Evolutionary conservation across 139 green algal genomes (phyloP), one percentile per base, ranked within the genome.

Genomic region (Chlamydomonas sphaeroides): DNA sequence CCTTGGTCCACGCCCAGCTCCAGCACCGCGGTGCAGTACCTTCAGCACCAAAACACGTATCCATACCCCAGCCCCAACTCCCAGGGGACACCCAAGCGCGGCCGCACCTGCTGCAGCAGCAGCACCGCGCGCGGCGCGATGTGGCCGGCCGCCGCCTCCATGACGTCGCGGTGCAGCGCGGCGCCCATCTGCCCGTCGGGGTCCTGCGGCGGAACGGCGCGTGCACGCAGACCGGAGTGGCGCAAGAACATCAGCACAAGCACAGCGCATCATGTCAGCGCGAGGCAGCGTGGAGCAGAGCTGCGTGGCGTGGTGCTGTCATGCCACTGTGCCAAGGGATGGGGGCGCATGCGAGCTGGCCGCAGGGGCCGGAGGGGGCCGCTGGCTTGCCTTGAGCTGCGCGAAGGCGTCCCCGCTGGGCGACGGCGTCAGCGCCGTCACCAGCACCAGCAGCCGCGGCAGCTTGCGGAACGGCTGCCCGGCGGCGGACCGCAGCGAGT

Each of bases 131-230:
- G 32, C 21, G 75, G 62, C 63, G 32, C 75, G 45, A 82, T 41
- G 42, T 65, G 62, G 11, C 42, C 28, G 3, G 33, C 62, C 14
- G 62, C 63, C 8, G 75, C 75, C 62, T 82, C 75, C 75, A 82
- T 15, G 32, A 72, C 75, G 62, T 82, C 75, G 10, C 61, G 62
- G 41, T 82, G 75, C 42, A 82, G 75, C 61, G 75, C 75, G 5
- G 75, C 75, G 35, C 75, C 62, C 75, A 82, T 82, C n/a, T 82
- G 75, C 42, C 75, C 75, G 42, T 72, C 62, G 14, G 75, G 75
- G 26, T 82, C 75, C 75, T 82, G 75, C 42, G 20, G 73, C 38
- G 14, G 23, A 5, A 6, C n/a, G n/a, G n/a, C n/a, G n/a, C n/a
- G n/a, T 17, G 30, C 30, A 15, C 5, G 20, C 53, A 20, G 53